Evolutionary conservation across 192 early-diverging fungal species (phyloP), one percentile per base, ranked within the genome.

Genomic region (Podila minutissima): DNA sequence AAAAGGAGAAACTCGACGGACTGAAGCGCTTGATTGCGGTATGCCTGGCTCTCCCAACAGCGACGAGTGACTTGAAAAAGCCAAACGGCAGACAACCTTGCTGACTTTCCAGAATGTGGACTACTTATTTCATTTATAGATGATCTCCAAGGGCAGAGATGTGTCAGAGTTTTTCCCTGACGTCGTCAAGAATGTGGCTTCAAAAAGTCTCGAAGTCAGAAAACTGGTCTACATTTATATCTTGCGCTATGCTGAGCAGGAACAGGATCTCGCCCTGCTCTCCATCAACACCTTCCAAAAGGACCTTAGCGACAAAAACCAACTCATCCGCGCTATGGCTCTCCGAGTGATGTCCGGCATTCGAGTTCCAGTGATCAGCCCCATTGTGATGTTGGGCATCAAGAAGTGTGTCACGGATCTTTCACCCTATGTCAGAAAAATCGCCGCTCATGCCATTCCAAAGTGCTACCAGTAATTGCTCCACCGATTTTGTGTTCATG

Each of bases 261-360:
- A 99, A 74, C 98, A 94, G 51, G 98, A 99, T 83, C 86, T 99
- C 61, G 95, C 96, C 35, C 83, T 99, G 20, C 78, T 99, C 12
- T 95, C 96, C 10, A 93, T 99, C 79, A 99, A 99, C 75, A 99
- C 97, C 0, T 98, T 99, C 73, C 98, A 99, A 86, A 95, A 94
- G 71, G 98, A 99, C 77, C 83, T 99, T 29, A 88, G 93, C 6
- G 98, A 99, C 71, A 86, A 88, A 71, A 98, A 97, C 85, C 95
- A 94, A 55, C 89, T 96, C 46, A 97, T 99, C 60, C 87, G 98
- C 32, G 96, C 95, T 4, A 97, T 98, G 94, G 95, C 98, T 0
- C 83, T 99, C 65, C 89, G 97, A 33, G 98, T 98, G 19, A 93
- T 99, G 94, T 95, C 93, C 31, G 94, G 95, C 61, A 99, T 98